Percentiles rank a stretch among this genome's conserved stretches.
phyloP scores from a whole-genome alignment of 176 grass and related monocot species.

The Oryza punctata region DNA sequence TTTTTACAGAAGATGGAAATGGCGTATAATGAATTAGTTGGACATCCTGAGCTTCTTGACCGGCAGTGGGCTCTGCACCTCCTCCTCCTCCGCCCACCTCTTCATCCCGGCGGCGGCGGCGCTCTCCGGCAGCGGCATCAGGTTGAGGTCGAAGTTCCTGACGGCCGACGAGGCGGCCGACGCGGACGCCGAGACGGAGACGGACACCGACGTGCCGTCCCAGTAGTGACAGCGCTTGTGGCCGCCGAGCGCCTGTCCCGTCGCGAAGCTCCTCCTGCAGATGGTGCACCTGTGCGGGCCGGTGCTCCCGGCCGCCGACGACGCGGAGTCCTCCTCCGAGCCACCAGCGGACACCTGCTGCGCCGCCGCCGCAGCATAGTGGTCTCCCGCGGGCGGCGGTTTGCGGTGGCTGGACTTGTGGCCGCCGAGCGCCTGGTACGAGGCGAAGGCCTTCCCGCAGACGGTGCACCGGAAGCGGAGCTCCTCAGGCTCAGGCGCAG shows the following conservation, averaged over 20 bases:
- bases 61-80: conserved; percentile 69
- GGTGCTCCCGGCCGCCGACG: not conserved
- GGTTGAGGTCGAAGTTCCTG: conserved; percentile 85
- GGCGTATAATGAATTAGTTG: not conserved
- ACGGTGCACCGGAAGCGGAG: conserved; percentile 59
- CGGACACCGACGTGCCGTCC: conserved; percentile 48
- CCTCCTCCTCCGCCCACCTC: conserved; percentile 68
- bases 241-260: conserved; percentile 83
- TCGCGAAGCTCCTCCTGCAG: conserved; percentile 62
- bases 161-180: conserved; percentile 33
- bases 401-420: conserved; percentile 95
- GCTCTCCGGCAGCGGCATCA: conserved; percentile 47
- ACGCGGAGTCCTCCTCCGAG: conserved; percentile 13
- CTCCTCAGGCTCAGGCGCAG: conserved; percentile 16
- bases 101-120: conserved; percentile 18
- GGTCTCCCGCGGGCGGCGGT: conserved; percentile 20
- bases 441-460: conserved; percentile 75
- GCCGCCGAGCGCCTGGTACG: conserved; percentile 85
- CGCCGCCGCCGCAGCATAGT: not conserved
- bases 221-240: conserved; percentile 93
- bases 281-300: conserved; percentile 70
- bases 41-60: conserved; percentile 50
- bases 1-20: not conserved
- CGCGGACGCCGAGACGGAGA: conserved; percentile 32
- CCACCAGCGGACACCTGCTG: not conserved